These are phyloP conservation scores for Tuctoria greenei DNA, from an alignment of 176 grass and related monocot genomes.

Conservation along the genomic window DNA sequence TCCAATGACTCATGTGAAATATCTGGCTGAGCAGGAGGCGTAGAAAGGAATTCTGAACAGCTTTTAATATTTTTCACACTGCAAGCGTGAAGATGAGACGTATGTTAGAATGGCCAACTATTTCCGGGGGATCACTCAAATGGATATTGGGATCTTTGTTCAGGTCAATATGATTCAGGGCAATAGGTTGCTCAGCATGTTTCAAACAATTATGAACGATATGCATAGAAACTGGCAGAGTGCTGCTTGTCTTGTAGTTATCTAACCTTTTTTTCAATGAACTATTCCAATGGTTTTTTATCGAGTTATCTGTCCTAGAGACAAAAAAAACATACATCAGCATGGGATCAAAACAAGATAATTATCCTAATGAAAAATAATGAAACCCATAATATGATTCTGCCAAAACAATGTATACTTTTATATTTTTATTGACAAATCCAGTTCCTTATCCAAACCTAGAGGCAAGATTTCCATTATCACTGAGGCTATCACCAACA, in stretches of 20 bases:
- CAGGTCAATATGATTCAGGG: constrained; percentile 38
- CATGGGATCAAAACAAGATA: constrained; percentile 18
- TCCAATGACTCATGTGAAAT: constrained; percentile 18
- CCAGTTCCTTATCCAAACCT: background rate
- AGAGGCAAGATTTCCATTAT: background rate
- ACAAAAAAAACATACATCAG: constrained; percentile 39
- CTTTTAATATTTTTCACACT: constrained; percentile 43
- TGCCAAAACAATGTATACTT: background rate
- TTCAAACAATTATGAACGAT: constrained; percentile 38
- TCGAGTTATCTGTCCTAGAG: constrained; percentile 87
- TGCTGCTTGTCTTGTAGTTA: constrained; percentile 29
- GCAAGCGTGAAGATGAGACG: constrained; percentile 19
- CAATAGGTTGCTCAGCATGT: constrained; percentile 11
- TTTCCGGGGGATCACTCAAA: constrained; percentile 16
- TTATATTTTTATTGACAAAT: background rate
- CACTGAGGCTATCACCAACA: too few species aligned
- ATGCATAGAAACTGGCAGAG: constrained; percentile 31
- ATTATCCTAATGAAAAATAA: background rate
- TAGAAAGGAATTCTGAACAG: constrained; percentile 37
- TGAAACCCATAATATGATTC: background rate
- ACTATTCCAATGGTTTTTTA: constrained; percentile 99
- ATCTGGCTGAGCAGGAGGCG: constrained; percentile 37
- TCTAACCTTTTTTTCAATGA: constrained; percentile 81
- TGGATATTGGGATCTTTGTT: constrained; percentile 39
- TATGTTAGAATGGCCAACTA: constrained; percentile 25